Evolutionary conservation across 176 grass and related monocot species (phyloP), one percentile per base, ranked within the genome.

Genomic region (Musa troglodytarum): DNA sequence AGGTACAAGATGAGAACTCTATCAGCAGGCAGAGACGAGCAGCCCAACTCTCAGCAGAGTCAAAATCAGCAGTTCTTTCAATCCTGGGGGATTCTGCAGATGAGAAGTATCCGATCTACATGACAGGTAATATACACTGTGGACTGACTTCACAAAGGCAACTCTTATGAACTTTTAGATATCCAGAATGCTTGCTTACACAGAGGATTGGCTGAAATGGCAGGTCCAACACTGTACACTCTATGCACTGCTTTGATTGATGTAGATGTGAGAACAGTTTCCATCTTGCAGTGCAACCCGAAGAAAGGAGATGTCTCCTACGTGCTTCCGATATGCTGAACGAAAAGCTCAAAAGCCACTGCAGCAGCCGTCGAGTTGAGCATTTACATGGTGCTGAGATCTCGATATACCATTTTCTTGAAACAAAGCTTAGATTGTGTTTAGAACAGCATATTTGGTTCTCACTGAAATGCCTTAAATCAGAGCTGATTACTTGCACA

Each of bases 1-100:
- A 93, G 94, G 82, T 89, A 15, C 72, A 82, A 75, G 86, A 97
- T 71, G 88, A 97, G 63, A 97, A 84, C 82, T 93, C 94, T 73
- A 76, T 85, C 65, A 87, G 80, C 65, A 84, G 90, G 52, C 85
- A 91, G 68, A 88, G 50, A 67, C 86, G 90, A 78, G 87, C 88
- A 16, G 82, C 86, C 9, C 62, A 69, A 59, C 80, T 78, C 19
- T 72, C 81, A 9, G 80, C 84, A 81, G 77, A 82, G 52, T 87
- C 90, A 9, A 90, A 86, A 80, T 81, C 83, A 29, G 56, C 76
- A 34, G 73, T 84, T 3, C 77, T 97, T 19, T 78, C 76, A 16
- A 75, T 89, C n/a, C 84, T 97, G 17, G 94, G 94, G 54, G 94
- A 93, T 84, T 53, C 81, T 22, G 83, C 74, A 21, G 82, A 93